Evolutionary conservation across 768 basidiomycete genomes (phyloP).

Genomic region (Suillus weaverae): DNA sequence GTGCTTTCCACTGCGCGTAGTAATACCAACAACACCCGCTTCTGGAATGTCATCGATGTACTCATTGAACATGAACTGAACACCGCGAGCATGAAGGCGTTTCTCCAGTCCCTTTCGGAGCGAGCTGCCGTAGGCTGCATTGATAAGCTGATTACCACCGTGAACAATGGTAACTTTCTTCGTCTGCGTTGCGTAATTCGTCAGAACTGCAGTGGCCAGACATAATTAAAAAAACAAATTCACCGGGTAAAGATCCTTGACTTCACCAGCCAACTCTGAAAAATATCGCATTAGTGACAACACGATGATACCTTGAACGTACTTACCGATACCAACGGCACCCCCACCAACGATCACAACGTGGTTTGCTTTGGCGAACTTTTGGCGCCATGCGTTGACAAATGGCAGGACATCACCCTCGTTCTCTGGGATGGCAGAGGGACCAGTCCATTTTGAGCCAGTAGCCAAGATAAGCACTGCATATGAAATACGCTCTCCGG

Average conservation of each 20-base stretch:
- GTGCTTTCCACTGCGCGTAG: conserved; percentile 49
- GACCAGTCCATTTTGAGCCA: conserved; percentile 55
- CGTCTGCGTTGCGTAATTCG: conserved; percentile 12
- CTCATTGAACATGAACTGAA: conserved; percentile 55
- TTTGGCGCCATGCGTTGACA: conserved; percentile 30
- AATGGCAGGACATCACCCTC: conserved; percentile 31
- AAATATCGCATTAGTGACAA: conserved; percentile 2
- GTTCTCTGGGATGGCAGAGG: conserved; percentile 43
- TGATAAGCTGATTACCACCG: conserved; percentile 50
- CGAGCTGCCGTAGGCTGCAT: conserved; percentile 51
- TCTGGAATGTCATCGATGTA: conserved; percentile 46
- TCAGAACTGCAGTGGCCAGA: conserved; percentile 10
- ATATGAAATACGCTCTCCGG: conserved; percentile 52
- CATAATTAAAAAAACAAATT: conserved; percentile 9
- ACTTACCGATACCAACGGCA: conserved; percentile 51
- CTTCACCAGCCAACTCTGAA: conserved; percentile 46
- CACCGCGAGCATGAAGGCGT: conserved; percentile 42
- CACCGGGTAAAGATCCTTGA: conserved; percentile 43
- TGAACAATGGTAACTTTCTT: conserved; percentile 65
- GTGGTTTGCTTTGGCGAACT: conserved; percentile 36
- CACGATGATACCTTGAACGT: not conserved
- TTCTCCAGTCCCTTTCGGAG: conserved; percentile 50
- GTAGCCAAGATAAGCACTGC: conserved; percentile 59
- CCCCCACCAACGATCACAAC: conserved; percentile 59
- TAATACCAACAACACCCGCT: conserved; percentile 38